These are phyloP conservation scores for Hirsutella rhossiliensis DNA, from an alignment of 2,329 filamentous ascomycete species.

Conservation along the genomic window DNA sequence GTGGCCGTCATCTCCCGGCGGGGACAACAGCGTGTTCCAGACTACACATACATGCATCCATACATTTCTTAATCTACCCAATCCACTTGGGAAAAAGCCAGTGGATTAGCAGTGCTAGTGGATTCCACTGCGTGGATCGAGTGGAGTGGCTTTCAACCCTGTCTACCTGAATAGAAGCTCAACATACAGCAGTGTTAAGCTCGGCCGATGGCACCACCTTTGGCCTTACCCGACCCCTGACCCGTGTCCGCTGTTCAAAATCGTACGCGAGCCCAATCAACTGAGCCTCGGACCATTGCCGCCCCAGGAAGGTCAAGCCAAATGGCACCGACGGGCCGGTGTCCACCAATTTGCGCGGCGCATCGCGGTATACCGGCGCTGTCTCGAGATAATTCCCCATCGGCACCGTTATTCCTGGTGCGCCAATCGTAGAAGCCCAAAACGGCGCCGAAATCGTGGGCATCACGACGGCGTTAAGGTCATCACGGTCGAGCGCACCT, in stretches of 20 bases:
- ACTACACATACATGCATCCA: no score
- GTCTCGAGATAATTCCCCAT: conserved; percentile 17
- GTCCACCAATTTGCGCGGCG: not conserved
- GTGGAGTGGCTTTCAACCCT: no score
- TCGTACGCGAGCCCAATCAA: conserved; percentile 53
- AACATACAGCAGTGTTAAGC: no score
- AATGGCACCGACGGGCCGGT: conserved; percentile 22
- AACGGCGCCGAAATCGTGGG: conserved; percentile 30
- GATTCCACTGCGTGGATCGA: no score
- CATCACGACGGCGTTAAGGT: conserved; percentile 47
- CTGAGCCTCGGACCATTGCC: conserved; percentile 40
- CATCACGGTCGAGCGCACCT: conserved; percentile 40
- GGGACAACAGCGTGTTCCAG: no score
- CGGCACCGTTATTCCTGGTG: conserved; percentile 45
- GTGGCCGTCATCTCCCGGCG: no score
- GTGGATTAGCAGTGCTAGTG: no score
- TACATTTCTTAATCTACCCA: no score
- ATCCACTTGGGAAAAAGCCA: no score
- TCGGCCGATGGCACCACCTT: conserved; percentile 1
- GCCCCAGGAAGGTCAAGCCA: conserved; percentile 48
- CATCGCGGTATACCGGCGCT: not conserved
- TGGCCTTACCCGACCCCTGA: conserved; percentile 2
- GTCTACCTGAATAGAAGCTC: no score
- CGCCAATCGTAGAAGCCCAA: conserved; percentile 10
- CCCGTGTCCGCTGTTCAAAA: conserved; percentile 43